Conservation (phyloP, 2,329 filamentous ascomycete species). For the Pseudocercospora musae region DNA sequence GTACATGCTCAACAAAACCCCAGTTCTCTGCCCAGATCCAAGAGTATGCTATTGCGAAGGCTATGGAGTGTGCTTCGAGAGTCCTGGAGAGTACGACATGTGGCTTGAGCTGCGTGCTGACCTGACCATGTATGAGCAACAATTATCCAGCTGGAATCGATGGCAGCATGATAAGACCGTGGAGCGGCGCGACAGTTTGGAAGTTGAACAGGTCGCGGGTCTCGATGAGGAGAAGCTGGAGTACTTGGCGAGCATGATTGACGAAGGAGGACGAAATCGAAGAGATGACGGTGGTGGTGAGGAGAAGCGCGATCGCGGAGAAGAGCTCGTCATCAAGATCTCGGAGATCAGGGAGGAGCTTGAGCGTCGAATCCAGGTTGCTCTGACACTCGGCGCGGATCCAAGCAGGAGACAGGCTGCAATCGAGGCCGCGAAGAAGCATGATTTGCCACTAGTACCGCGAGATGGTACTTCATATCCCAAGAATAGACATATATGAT, state of each 20-base stretch:
- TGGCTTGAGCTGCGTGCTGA: slow-evolving; percentile 47
- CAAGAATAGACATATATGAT: neutral
- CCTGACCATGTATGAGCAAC: slow-evolving; percentile 39
- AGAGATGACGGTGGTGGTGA: neutral
- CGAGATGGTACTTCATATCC: neutral
- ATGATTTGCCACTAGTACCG: neutral
- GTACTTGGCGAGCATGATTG: neutral
- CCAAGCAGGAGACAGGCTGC: slow-evolving; percentile 26
- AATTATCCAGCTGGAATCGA: slow-evolving; percentile 43
- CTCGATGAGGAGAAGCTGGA: slow-evolving; percentile 41
- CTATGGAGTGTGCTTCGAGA: slow-evolving; percentile 60
- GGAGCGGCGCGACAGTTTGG: slow-evolving; percentile 20
- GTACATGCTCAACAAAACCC: slow-evolving; percentile 55
- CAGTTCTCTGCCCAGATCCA: slow-evolving; percentile 50
- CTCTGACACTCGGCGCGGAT: slow-evolving; percentile 12
- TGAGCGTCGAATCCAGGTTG: slow-evolving; percentile 42
- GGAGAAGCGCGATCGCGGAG: slow-evolving; percentile 9
- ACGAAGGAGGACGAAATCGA: slow-evolving; percentile 4
- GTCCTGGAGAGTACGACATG: slow-evolving; percentile 47
- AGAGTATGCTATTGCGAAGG: slow-evolving; percentile 62
- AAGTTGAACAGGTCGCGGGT: slow-evolving; percentile 24
- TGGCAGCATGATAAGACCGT: slow-evolving; percentile 38
- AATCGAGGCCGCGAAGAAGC: slow-evolving; percentile 49
- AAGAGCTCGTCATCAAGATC: slow-evolving; percentile 37
- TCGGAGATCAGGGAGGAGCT: slow-evolving; percentile 44